phyloP scores from a whole-genome alignment of 176 grass and related monocot species.

The Bonia amplexicaulis region DNA sequence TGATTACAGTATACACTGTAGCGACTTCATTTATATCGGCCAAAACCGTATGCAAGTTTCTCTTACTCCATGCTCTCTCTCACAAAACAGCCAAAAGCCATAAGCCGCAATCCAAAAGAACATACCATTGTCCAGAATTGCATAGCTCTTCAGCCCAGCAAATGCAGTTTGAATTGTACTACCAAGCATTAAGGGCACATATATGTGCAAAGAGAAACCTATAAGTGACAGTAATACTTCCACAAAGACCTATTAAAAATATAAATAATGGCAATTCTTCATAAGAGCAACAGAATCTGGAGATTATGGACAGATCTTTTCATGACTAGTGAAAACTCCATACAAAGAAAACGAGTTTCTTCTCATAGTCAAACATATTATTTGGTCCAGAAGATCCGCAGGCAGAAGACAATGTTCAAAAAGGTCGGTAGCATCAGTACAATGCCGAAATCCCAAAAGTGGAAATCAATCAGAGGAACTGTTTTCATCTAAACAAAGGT shows the following conservation, averaged over 20 bases:
- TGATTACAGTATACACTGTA: too few relatives aligned
- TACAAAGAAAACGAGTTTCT: background rate
- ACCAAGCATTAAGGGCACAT: background rate
- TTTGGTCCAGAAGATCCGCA: background rate
- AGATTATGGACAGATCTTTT: background rate
- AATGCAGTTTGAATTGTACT: background rate
- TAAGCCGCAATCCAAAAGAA: too few relatives aligned
- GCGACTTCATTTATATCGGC: too few relatives aligned
- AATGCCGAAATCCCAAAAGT: background rate
- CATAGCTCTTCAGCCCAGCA: background rate
- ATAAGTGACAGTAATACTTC: background rate
- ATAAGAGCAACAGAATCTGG: background rate
- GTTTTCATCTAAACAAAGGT: background rate
- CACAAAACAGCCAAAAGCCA: too few relatives aligned
- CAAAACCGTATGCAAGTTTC: too few relatives aligned
- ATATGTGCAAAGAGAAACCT: background rate
- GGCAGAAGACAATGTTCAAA: background rate
- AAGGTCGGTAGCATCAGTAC: background rate
- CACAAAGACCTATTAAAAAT: background rate
- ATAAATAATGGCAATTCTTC: background rate
- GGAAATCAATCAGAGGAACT: background rate
- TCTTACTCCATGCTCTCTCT: too few relatives aligned
- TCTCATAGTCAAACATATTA: slow-evolving; percentile 36
- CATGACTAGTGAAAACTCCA: background rate
- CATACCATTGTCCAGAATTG: background rate